Evolutionary conservation across 768 basidiomycete species (phyloP), one percentile per base, ranked within the genome.

Genomic region (Psilocybe cubensis): DNA sequence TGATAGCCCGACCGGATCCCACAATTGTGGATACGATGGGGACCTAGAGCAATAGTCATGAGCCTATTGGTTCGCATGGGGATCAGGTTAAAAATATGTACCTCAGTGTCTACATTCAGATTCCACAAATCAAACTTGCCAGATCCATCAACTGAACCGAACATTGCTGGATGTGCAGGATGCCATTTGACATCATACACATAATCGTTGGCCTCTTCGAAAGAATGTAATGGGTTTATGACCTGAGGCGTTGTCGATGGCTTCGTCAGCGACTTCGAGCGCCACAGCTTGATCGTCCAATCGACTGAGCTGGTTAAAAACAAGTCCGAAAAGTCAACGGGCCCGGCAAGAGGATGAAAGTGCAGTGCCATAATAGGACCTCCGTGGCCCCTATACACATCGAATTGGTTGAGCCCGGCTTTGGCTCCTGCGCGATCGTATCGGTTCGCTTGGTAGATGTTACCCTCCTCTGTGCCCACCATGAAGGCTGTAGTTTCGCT

Each of bases 181-280:
- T 99, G 97, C 97, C 97, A 99, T 70, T 90, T 92, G 44, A 94
- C 96, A 75, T 98, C 97, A 74, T 97, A 98, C 9, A 99, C 96
- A 70, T 98, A 98, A 71, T 99, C 97, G 68, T 96, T 94, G 11
- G 95, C 92, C 72, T 98, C 96, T 63, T 99, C 96, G 66, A 99
- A 98, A 38, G 93, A 94, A 69, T 96, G 91, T 21, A 98, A 63
- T 2, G 96, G 92, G 0, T 83, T 43, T n/a, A 96, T 79, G 17
- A 72, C 70, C 62, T 85, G 82, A 17, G 77, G 76, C 0, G 76
- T 67, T 33, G 87, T 86, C 6, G 88, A 87, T 7, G 91, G 84
- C 72, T 92, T 92, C 41, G 89, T 79, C 35, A 89, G 74, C 10
- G 84, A 85, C 73, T 87, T 92, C 7, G 92, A 83, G 40, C 94